Base-by-base conservation (phyloP, 257 asterid species). In the Scutellaria baicalensis region DNA sequence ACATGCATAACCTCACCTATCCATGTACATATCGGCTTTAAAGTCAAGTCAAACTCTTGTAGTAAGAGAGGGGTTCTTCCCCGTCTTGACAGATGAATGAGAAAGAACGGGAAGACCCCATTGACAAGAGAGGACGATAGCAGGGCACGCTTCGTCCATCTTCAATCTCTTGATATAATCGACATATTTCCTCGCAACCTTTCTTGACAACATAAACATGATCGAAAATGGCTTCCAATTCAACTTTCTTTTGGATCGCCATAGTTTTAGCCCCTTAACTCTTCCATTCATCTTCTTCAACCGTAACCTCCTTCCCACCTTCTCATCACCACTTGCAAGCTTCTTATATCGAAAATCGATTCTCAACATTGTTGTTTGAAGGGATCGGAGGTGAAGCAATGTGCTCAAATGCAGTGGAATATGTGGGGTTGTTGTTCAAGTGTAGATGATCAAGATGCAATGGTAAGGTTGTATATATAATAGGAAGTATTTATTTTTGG, bases 61-160 rank as follows among this genome's bases (percentile, higher is more conserved):
- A 36, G 13, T 6, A 43, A 39, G 64, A 51, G 44, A 40, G 31
- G 66, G 2, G n/a, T 3, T 47, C 31, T 42, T 40, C 6, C 10
- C 64, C 36, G n/a, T 63, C 13, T 51, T 69, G 39, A 60, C 47
- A 47, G 66, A 36, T 11, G 86, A 73, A 79, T 82, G 90, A 59
- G 87, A 80, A 14, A 90, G 80, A 6, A 88, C 85, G 55, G 93
- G 97, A 69, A 90, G 86, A 14, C 97, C 97, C 95, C 88, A 88
- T 8, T 88, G 88, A 71, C 82, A 80, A 14, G 91, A 78, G 67
- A 88, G 79, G 43, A 82, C 51, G 8, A 68, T 40, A 1, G 73
- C 52, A 17, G 73, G 73, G 9, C 18, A 40, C 17, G 74, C 72
- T 48, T 78, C 89, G 10, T 84, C 88, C 82, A 84, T 77, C 73